Conservation (phyloP, 208 protist genomes). For the Strigomonas culicis region DNA sequence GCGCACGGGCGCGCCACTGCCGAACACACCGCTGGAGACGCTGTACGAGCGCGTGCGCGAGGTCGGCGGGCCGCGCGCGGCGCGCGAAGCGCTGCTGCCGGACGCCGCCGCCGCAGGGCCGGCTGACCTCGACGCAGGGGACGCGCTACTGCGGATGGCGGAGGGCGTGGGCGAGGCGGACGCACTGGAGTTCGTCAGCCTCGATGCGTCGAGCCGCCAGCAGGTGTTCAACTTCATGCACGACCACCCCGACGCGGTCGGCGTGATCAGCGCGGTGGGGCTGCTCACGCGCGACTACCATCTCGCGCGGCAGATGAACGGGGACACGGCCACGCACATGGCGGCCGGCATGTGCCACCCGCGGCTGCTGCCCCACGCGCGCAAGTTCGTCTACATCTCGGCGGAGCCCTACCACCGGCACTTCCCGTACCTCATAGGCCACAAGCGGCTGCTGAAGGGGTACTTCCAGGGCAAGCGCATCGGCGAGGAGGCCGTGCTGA, state of each 20-base stretch:
- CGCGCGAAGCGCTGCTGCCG: slow-evolving; percentile 17
- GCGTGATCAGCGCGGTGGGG: slow-evolving; percentile 69
- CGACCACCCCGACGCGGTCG: slow-evolving; percentile 71
- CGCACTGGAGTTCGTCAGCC: slow-evolving; percentile 65
- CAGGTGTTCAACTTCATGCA: slow-evolving; percentile 77
- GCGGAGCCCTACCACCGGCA: slow-evolving; percentile 55
- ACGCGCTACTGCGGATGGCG: slow-evolving; percentile 20
- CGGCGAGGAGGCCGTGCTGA: slow-evolving; percentile 62
- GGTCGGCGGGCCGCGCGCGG: slow-evolving; percentile 38
- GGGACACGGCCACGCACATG: slow-evolving; percentile 79
- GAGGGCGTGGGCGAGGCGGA: slow-evolving; percentile 16
- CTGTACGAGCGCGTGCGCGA: slow-evolving; percentile 30
- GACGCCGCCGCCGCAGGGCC: not conserved
- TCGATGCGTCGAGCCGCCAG: slow-evolving; percentile 51
- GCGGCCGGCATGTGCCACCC: slow-evolving; percentile 57
- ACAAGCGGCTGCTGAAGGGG: slow-evolving; percentile 55
- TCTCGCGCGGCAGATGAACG: slow-evolving; percentile 57
- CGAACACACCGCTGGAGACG: slow-evolving; percentile 31
- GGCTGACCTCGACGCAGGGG: slow-evolving; percentile 8
- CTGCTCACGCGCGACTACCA: slow-evolving; percentile 62
- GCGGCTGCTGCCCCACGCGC: slow-evolving; percentile 27
- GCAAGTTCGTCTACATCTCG: slow-evolving; percentile 74
- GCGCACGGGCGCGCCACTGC: slow-evolving; percentile 41
- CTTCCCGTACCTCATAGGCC: slow-evolving; percentile 24
- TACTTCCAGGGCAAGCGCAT: slow-evolving; percentile 83